Evolutionary conservation across 495 filamentous ascomycete species (phyloP), one percentile per base, ranked within the genome.

Genomic region (Annulohypoxylon bovei): DNA sequence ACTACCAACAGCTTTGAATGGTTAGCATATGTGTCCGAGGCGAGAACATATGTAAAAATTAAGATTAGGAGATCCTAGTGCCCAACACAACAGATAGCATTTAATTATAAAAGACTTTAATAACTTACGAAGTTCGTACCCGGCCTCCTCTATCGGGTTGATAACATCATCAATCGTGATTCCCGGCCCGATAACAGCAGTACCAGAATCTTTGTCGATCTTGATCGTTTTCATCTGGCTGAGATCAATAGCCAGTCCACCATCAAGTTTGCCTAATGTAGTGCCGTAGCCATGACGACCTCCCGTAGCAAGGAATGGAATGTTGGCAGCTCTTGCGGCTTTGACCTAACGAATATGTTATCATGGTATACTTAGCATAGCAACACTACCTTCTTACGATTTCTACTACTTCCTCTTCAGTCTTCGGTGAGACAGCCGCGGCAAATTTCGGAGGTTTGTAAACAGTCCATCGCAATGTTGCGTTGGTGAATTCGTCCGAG

Each of bases 221-320:
- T 63, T 4, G 23, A 80, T 40, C 1, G 37, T 63, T 6, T 76
- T 70, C 28, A 80, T 70, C 11, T 76, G 62, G 23, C 73, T 73
- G 12, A 81, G 69, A 53, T 81, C 78, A 18, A 81, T 76, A 25
- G 74, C 71, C 1, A 76, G 32, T 5, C 71, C 71, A n/a, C 67
- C 37, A 9, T 65, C 39, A 3, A 72, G 55, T 6, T 33, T 53
- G 0, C 49, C 37, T 0, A 76, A 33, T 1, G 68, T 70, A 0
- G 66, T 72, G 3, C 67, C 57, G 32, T 71, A 74, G 4, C 75
- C 76, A 22, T 81, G 81, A 11, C 81, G 76, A 4, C 75, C 78
- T 0, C 72, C 73, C 0, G 72, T 77, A n/a, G 77, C 76, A 1
- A 82, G 68, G 64, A 81, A 81, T 0, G 75, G 73, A n/a, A 82